These are phyloP conservation scores for Pyronema domesticum DNA, from an alignment of 495 filamentous ascomycete species.

Conservation along the genomic window DNA sequence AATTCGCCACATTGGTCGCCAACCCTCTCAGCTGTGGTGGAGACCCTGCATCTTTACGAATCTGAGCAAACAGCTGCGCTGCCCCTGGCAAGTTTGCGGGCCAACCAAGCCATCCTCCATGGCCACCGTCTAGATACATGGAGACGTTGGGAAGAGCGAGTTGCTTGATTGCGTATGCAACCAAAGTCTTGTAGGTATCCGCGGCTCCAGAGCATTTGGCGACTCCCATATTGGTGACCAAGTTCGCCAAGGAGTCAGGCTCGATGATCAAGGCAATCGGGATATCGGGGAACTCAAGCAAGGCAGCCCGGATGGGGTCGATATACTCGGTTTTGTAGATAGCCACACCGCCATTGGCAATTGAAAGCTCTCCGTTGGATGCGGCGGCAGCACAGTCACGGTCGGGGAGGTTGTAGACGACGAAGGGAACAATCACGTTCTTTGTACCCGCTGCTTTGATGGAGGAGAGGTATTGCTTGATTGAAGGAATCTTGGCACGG, in stretches of 20 bases:
- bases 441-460: constrained; percentile 30
- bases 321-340: constrained; percentile 17
- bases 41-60: constrained; percentile 46
- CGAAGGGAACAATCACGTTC: constrained; percentile 34
- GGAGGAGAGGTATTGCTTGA: constrained; percentile 30
- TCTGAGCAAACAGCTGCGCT: constrained; percentile 46
- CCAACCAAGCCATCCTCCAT: constrained; percentile 68
- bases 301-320: constrained; percentile 36
- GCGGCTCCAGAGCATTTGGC: constrained; percentile 45
- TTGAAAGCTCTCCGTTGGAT: constrained; percentile 50
- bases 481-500: constrained; percentile 31
- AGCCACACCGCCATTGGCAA: constrained; percentile 17
- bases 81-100: constrained; percentile 55
- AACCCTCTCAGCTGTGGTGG: constrained; percentile 53
- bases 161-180: constrained; percentile 51
- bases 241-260: constrained; percentile 64
- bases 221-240: constrained; percentile 55
- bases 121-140: constrained; percentile 72
- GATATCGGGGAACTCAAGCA: constrained; percentile 37
- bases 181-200: constrained; percentile 47
- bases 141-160: constrained; percentile 61
- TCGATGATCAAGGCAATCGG: constrained; percentile 43
- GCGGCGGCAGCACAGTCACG: constrained; percentile 41
- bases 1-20: constrained; percentile 64
- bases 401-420: constrained; percentile 42